Percentiles rank a stretch among this genome's conserved stretches.
Evolutionary conservation across 2,329 filamentous ascomycete species (phyloP).

Genomic region (Clonostachys rosea): DNA sequence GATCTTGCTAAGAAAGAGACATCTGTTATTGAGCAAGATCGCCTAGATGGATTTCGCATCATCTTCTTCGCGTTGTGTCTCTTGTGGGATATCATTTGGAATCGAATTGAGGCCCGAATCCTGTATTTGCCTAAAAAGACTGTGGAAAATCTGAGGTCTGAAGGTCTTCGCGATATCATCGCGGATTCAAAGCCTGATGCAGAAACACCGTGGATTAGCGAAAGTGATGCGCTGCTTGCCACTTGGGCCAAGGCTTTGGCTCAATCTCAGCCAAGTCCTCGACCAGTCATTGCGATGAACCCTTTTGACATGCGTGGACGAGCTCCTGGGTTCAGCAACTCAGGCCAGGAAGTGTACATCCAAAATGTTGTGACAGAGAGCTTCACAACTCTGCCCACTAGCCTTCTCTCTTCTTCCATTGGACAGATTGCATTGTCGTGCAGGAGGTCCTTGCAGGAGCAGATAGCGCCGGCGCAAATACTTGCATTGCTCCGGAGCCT

Average conservation of each 20-base stretch:
- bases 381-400: conserved; percentile 12
- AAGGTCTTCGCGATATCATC: neutral
- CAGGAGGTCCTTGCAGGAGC: conserved; percentile 23
- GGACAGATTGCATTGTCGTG: conserved; percentile 17
- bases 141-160: conserved; percentile 1
- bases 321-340: conserved; percentile 8
- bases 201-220: conserved; percentile 30
- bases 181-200: neutral
- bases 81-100: conserved; percentile 22
- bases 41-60: no score
- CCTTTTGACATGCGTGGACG: conserved; percentile 18
- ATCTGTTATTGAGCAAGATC: no score
- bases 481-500: conserved; percentile 16
- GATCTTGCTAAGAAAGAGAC: no score
- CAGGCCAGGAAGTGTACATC: conserved; percentile 10
- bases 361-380: conserved; percentile 16
- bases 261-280: conserved; percentile 7
- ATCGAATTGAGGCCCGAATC: conserved; percentile 23
- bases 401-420: conserved; percentile 13
- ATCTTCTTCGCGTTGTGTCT: conserved; percentile 8
- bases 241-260: conserved; percentile 25
- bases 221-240: conserved; percentile 37
- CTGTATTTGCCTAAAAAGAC: conserved; percentile 28
- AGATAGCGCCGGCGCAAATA: conserved; percentile 24
- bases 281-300: conserved; percentile 14